A percentile compares a stretch with the other conserved stretches of the same genome.
These are phyloP conservation scores for Solanum paucissectum DNA, from an alignment of 257 asterid genomes.

Conservation along the genomic window DNA sequence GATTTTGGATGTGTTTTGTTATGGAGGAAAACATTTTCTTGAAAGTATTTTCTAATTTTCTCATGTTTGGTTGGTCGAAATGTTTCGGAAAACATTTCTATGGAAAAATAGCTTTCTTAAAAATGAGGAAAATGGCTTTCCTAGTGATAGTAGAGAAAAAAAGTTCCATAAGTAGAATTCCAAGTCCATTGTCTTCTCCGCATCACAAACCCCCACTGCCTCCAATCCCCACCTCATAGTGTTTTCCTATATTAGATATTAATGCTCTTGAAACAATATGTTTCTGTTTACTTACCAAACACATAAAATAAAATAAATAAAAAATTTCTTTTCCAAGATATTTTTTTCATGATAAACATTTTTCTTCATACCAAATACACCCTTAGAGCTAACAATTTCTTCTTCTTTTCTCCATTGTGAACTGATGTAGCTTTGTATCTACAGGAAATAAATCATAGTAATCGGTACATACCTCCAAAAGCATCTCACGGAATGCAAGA, in stretches of 20 bases:
- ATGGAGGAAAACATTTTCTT: not conserved
- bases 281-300: not conserved
- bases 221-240: not conserved
- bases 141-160: not conserved
- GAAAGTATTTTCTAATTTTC: not conserved
- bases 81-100: not conserved
- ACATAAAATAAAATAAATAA: not conserved
- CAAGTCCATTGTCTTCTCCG: not conserved
- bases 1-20: not conserved
- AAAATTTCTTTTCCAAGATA: not conserved
- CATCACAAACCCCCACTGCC: not conserved
- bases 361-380: not conserved
- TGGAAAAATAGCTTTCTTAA: not conserved
- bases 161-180: not conserved
- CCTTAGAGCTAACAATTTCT: not conserved
- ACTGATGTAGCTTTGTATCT: not conserved
- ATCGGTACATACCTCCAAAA: slow-evolving; percentile 39
- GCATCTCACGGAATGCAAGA: slow-evolving; percentile 58
- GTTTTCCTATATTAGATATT: not conserved
- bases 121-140: not conserved
- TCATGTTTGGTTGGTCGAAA: not conserved
- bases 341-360: not conserved
- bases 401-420: not conserved
- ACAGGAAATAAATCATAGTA: not conserved
- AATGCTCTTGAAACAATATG: not conserved